phyloP scores from a whole-genome alignment of 768 basidiomycete genomes.

The Suillus subalutaceus region DNA sequence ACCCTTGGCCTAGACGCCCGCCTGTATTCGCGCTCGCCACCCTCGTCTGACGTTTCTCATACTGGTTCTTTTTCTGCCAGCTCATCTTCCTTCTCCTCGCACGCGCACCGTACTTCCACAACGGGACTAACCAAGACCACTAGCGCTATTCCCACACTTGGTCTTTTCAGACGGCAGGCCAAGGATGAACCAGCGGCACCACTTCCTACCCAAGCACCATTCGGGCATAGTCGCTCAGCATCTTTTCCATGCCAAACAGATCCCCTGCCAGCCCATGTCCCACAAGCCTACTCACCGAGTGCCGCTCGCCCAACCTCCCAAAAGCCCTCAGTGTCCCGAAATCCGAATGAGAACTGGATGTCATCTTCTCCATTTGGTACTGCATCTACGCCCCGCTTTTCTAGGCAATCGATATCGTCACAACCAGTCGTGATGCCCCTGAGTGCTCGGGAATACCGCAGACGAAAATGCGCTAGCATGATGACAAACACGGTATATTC shows the following conservation, averaged over 20 bases:
- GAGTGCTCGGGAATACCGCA: constrained; percentile 32
- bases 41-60: constrained; percentile 22
- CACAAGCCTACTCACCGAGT: constrained; percentile 21
- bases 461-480: constrained; percentile 18
- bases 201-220: constrained; percentile 27
- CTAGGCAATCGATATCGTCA: constrained; percentile 31
- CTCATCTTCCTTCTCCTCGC: constrained; percentile 14
- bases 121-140: constrained; percentile 14
- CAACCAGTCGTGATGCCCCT: constrained; percentile 34
- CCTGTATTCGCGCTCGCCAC: constrained; percentile 14
- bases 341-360: constrained; percentile 31
- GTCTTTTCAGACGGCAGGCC: constrained; percentile 13
- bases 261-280: constrained; percentile 13
- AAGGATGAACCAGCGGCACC: background rate
- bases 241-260: constrained; percentile 14
- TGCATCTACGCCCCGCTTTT: constrained; percentile 30
- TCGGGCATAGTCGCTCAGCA: constrained; percentile 21
- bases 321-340: constrained; percentile 26
- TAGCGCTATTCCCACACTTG: constrained; percentile 14
- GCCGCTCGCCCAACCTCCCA: constrained; percentile 11
- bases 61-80: background rate
- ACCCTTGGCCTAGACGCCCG: background rate
- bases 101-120: background rate
- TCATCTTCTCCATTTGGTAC: constrained; percentile 33
- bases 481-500: background rate